Percentiles rank a stretch among this genome's conserved stretches.
phyloP scores from a whole-genome alignment of 768 basidiomycete genomes.

The Serendipita indica region DNA sequence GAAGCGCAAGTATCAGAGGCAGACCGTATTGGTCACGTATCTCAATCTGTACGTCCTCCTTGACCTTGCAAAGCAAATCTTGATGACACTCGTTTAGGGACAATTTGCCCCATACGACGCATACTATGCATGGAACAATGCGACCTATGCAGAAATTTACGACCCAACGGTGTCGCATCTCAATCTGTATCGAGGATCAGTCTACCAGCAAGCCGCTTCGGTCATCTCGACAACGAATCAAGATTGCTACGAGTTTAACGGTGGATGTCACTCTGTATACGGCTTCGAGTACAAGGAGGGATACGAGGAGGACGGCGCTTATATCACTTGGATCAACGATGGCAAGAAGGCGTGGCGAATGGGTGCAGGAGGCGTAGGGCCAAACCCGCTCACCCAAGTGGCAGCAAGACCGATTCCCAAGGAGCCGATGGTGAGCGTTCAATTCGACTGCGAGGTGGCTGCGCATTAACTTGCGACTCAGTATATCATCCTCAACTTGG shows the following conservation, averaged over 20 bases:
- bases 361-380: constrained; percentile 42
- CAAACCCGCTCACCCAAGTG: constrained; percentile 47
- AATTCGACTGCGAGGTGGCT: too few relatives aligned
- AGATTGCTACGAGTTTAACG: constrained; percentile 42
- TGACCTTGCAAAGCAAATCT: constrained; percentile 7
- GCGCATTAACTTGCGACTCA: too few relatives aligned
- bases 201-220: constrained; percentile 74
- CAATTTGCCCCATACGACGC: constrained; percentile 50
- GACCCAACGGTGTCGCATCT: constrained; percentile 36
- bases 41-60: constrained; percentile 48
- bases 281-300: constrained; percentile 77
- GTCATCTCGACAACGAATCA: constrained; percentile 56
- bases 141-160: constrained; percentile 36
- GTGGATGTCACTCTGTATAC: constrained; percentile 47
- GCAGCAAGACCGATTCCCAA: constrained; percentile 55
- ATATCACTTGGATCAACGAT: constrained; percentile 66
- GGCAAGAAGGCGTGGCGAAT: constrained; percentile 55
- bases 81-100: constrained; percentile 30
- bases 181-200: constrained; percentile 61
- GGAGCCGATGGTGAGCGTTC: constrained; percentile 57
- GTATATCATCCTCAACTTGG: constrained; percentile 78
- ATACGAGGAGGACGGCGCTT: constrained; percentile 52
- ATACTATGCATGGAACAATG: constrained; percentile 52
- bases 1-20: constrained; percentile 50
- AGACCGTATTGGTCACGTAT: constrained; percentile 40